Conservation (phyloP, 192 early-diverging fungal species). For the Coemansia sp. region DNA sequence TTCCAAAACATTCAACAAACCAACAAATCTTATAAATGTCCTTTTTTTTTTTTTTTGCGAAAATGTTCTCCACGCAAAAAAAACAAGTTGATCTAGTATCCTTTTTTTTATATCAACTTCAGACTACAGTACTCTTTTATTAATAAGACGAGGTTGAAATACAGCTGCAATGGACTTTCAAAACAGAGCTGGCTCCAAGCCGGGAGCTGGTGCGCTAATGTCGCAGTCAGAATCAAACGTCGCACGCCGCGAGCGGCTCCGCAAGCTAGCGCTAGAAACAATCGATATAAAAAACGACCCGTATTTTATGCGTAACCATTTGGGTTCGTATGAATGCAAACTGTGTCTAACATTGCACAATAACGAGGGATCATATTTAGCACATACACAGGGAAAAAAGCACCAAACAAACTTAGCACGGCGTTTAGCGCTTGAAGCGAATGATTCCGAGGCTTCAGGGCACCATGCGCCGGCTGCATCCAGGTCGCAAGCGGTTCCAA, state of each 20-base stretch:
- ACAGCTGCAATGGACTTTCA: constrained; percentile 63
- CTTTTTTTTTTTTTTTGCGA: too few species aligned
- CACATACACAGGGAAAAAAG: constrained; percentile 98
- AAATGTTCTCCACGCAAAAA: background rate
- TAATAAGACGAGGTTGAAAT: background rate
- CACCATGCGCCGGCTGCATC: background rate
- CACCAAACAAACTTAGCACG: constrained; percentile 93
- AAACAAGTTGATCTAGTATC: background rate
- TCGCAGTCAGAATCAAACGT: constrained; percentile 83
- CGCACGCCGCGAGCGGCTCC: constrained; percentile 90
- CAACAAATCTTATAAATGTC: background rate
- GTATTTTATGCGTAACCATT: constrained; percentile 95
- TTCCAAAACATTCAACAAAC: background rate
- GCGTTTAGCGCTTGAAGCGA: constrained; percentile 83
- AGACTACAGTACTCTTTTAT: background rate
- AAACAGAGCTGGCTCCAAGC: constrained; percentile 91
- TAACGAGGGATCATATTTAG: constrained; percentile 93
- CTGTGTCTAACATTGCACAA: constrained; percentile 82
- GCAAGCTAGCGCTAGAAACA: constrained; percentile 91
- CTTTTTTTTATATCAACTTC: background rate
- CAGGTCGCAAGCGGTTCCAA: constrained; percentile 6
- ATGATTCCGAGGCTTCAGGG: constrained; percentile 52
- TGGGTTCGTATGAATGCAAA: constrained; percentile 80
- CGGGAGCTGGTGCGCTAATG: constrained; percentile 84
- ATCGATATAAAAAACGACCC: constrained; percentile 96